Conservation (phyloP, 2,329 filamentous ascomycete genomes). For the Thielaviopsis cerberus region DNA sequence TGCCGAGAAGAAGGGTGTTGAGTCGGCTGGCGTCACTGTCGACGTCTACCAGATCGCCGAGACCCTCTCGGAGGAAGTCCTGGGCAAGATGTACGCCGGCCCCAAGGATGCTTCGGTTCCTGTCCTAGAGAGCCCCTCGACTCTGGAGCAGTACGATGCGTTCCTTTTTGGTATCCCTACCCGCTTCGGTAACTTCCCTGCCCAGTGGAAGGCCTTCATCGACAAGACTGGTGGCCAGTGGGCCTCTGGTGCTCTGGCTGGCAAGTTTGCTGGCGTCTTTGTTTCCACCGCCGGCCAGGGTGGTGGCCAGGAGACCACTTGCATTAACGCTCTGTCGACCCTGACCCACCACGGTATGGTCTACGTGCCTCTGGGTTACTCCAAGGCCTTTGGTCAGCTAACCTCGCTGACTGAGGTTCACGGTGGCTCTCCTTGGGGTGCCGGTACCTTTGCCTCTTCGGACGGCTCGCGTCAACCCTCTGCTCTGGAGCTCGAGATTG, state of each 20-base stretch:
- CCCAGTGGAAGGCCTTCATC: constrained; percentile 88
- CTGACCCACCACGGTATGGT: constrained; percentile 85
- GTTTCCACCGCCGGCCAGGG: constrained; percentile 67
- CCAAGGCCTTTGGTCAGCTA: constrained; percentile 53
- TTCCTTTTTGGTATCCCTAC: constrained; percentile 91
- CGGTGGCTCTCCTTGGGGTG: constrained; percentile 82
- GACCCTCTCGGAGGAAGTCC: constrained; percentile 68
- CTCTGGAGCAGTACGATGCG: constrained; percentile 61
- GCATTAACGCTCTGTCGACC: constrained; percentile 63
- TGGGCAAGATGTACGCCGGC: constrained; percentile 80
- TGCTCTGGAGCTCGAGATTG: constrained; percentile 57
- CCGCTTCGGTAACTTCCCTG: constrained; percentile 90
- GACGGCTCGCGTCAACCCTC: constrained; percentile 75
- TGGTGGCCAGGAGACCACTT: constrained; percentile 85
- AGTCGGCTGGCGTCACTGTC: constrained; percentile 64
- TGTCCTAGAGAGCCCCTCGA: constrained; percentile 36
- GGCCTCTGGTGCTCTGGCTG: constrained; percentile 55
- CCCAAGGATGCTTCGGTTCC: constrained; percentile 51
- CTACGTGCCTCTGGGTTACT: constrained; percentile 90
- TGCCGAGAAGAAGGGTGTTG: constrained; percentile 78
- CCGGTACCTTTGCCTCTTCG: constrained; percentile 63
- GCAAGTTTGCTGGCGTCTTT: constrained; percentile 86
- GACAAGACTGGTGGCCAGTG: constrained; percentile 79
- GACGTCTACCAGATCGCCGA: constrained; percentile 78
- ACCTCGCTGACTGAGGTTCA: constrained; percentile 59